Evolutionary conservation across 2,329 filamentous ascomycete species (phyloP).

Genomic region (Ambrosiella xylebori): DNA sequence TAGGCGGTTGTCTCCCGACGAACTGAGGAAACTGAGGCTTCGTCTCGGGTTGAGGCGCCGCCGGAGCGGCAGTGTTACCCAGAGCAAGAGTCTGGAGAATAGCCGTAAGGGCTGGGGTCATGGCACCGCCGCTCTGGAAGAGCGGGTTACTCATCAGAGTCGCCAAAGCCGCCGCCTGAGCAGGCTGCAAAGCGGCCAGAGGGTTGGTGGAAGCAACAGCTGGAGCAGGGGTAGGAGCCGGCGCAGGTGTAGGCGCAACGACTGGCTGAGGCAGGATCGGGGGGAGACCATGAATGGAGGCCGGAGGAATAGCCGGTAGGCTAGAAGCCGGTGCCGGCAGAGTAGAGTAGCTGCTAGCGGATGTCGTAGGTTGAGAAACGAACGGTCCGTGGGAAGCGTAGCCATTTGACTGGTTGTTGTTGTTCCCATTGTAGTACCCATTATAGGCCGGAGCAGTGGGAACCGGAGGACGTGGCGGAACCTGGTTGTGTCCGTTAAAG

Average conservation of each 20-base stretch:
- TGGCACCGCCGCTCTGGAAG: slow-evolving; percentile 2
- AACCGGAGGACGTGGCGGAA: slow-evolving; percentile 19
- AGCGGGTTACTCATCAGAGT: slow-evolving; percentile 8
- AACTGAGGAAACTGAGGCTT: slow-evolving; percentile 1
- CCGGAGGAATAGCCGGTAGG: neutral
- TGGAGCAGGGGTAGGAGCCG: slow-evolving; percentile 17
- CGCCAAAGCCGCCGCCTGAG: slow-evolving; percentile 11
- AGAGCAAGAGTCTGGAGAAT: slow-evolving; percentile 11
- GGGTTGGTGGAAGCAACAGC: neutral
- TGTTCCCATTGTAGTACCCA: slow-evolving; percentile 4
- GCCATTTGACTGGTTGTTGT: neutral
- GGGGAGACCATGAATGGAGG: slow-evolving; percentile 10
- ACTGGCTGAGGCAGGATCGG: slow-evolving; percentile 2
- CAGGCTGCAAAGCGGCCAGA: neutral
- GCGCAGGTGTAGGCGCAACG: neutral
- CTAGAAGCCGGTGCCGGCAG: neutral
- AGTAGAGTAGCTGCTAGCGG: neutral
- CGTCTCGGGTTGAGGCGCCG: neutral
- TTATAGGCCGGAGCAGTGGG: slow-evolving; percentile 1
- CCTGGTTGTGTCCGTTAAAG: slow-evolving; percentile 19
- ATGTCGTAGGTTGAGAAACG: slow-evolving; percentile 15
- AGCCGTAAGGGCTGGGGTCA: slow-evolving; percentile 8
- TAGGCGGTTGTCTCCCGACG: slow-evolving; percentile 4
- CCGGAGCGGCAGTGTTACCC: neutral
- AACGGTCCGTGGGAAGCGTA: slow-evolving; percentile 14